Evolutionary conservation across 331 rosid species (phyloP).

Genomic region (Stylosanthes scabra): DNA sequence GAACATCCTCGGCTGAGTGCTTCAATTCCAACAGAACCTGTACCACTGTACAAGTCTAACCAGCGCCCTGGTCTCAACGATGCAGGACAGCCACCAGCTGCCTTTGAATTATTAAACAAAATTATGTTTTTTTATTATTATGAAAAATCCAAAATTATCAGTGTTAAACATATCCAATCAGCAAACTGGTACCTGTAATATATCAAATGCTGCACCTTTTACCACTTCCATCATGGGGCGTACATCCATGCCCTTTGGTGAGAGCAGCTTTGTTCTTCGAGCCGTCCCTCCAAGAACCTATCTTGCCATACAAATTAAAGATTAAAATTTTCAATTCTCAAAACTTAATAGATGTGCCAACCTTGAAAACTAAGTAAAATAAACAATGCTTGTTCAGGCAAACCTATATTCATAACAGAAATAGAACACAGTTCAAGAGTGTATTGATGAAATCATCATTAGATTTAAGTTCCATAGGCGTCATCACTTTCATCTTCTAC

Average conservation of each 20-base stretch:
- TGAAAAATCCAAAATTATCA: neutral
- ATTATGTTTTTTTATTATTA: neutral
- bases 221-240: slow-evolving; percentile 99
- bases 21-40: slow-evolving; percentile 99
- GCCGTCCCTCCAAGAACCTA: slow-evolving; percentile 96
- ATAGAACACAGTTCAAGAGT: neutral
- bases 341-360: no score
- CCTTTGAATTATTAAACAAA: slow-evolving; percentile 54
- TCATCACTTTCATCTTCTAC: slow-evolving; percentile 11
- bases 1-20: slow-evolving; percentile 96
- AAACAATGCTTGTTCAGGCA: neutral
- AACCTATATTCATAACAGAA: slow-evolving; percentile 7
- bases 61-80: slow-evolving; percentile 93
- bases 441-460: slow-evolving; percentile 18
- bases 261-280: slow-evolving; percentile 83
- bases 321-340: neutral
- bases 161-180: slow-evolving; percentile 9
- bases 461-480: neutral
- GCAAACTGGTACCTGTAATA: slow-evolving; percentile 72
- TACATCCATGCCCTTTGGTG: slow-evolving; percentile 99
- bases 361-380: no score
- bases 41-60: slow-evolving; percentile 98
- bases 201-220: slow-evolving; percentile 95
- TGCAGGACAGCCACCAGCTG: slow-evolving; percentile 94
- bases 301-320: slow-evolving; percentile 25